Base-by-base conservation (phyloP, 2,329 filamentous ascomycete species). In the Hawksworthiomyces lignivorus region DNA sequence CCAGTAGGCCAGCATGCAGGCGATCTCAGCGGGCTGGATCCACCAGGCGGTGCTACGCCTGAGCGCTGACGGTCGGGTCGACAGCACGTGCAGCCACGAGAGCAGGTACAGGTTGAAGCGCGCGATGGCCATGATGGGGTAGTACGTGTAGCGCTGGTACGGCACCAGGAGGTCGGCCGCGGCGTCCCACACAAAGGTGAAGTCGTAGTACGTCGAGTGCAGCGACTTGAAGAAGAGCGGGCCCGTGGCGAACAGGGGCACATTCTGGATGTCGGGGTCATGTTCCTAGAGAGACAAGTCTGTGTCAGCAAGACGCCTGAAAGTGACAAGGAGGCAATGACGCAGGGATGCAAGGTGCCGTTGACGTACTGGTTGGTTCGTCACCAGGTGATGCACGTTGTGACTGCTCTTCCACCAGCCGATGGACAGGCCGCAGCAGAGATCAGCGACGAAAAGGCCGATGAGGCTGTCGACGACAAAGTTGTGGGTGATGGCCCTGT, bases 21-120 rank as follows among this genome's bases (percentile, higher is more conserved):
- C 55, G n/a, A 83, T 65, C 57, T 86, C 82, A 37, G 76, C 69
- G 44, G 76, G 80, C 24, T 80, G 77, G 48, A 80, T 75, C 77
- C 80, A 84, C 70, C 76, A 77, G 0, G 80, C 80, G 33, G 71
- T 72, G 32, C 59, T 66, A 53, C 56, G 62, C 38, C 75, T 76
- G 43, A 80, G 79, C 26, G 64, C 67, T 0, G 73, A 70, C 0
- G 73, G 75, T 54, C 67, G 66, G 28, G 64, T 64, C 5, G 71
- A 70, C 22, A 84, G 59, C 9, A 85, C 71, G 55, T 83, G 80
- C 14, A 72, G 62, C 78, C 78, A 83, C 5, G 77, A 80, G 10
- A 84, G 69, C 15, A 78, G 60, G 59, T 84, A 85, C 2, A 86
- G 71, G 56, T 85, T 85, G 72, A 86, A 85, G 46, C 82, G 79